A percentile compares a stretch with the other conserved stretches of the same genome.
Evolutionary conservation across 345 rosid species (phyloP).

Genomic region (Theobroma cacao): DNA sequence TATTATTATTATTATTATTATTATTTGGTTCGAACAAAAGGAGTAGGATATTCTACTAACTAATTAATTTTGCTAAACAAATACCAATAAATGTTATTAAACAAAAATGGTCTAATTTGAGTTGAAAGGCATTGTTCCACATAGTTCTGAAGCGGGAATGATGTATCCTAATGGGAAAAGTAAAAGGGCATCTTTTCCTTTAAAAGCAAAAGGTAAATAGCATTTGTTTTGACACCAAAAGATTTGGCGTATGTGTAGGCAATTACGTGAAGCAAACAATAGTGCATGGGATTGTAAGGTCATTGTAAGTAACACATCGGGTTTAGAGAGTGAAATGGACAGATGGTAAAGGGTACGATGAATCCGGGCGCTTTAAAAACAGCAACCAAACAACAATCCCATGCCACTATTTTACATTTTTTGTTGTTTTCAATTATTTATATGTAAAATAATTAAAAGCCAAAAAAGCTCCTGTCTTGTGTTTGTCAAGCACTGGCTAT

Average conservation of each 20-base stretch:
- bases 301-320: not conserved
- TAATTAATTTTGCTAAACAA: no score
- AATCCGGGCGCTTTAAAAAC: constrained; percentile 25
- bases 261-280: not conserved
- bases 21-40: no score
- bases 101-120: no score
- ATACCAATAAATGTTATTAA: no score
- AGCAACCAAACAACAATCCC: not conserved
- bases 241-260: not conserved
- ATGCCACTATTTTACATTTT: no score
- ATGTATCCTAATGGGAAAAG: no score
- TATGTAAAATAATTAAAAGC: no score
- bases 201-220: not conserved
- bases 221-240: not conserved
- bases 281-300: not conserved
- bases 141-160: no score
- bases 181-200: not conserved
- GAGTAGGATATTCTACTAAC: no score
- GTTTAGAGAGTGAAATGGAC: constrained; percentile 9
- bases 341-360: constrained; percentile 23
- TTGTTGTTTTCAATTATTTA: no score
- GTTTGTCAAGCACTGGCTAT: not conserved
- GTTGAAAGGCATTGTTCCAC: no score
- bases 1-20: no score
- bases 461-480: not conserved